Evolutionary conservation across 257 asterid species (phyloP).

Genomic region (Petunia secreta): DNA sequence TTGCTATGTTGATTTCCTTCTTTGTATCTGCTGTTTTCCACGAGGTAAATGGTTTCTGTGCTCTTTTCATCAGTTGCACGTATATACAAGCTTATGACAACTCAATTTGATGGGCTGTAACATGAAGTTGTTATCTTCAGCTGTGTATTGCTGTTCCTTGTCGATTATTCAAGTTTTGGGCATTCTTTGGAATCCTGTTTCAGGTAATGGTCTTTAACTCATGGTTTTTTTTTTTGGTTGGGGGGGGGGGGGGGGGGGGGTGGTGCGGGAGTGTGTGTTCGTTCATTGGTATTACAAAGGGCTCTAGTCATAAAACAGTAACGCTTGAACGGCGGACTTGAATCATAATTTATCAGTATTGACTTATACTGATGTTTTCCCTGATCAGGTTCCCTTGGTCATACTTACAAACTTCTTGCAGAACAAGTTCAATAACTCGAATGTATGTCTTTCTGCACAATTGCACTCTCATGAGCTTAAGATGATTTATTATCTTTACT

Average conservation of each 20-base stretch:
- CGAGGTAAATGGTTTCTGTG: constrained; percentile 58
- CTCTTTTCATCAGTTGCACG: constrained; percentile 7
- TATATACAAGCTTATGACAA: background rate
- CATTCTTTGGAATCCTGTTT: constrained; percentile 86
- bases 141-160: constrained; percentile 95
- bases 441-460: constrained; percentile 53
- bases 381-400: constrained; percentile 85
- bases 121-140: constrained; percentile 51
- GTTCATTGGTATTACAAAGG: background rate
- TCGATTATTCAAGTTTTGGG: constrained; percentile 97
- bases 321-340: background rate
- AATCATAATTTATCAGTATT: background rate
- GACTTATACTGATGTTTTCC: constrained; percentile 3
- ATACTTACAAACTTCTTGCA: constrained; percentile 81
- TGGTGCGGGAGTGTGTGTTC: background rate
- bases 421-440: constrained; percentile 82
- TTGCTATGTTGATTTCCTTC: constrained; percentile 80
- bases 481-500: background rate
- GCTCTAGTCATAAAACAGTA: background rate
- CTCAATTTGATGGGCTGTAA: constrained; percentile 9
- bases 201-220: constrained; percentile 58
- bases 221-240: no score
- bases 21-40: constrained; percentile 93
- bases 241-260: no score
- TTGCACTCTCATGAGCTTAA: constrained; percentile 17